Base-by-base conservation (phyloP, 2,329 filamentous ascomycete species). In the Immersiporthe knoxdaviesiana region DNA sequence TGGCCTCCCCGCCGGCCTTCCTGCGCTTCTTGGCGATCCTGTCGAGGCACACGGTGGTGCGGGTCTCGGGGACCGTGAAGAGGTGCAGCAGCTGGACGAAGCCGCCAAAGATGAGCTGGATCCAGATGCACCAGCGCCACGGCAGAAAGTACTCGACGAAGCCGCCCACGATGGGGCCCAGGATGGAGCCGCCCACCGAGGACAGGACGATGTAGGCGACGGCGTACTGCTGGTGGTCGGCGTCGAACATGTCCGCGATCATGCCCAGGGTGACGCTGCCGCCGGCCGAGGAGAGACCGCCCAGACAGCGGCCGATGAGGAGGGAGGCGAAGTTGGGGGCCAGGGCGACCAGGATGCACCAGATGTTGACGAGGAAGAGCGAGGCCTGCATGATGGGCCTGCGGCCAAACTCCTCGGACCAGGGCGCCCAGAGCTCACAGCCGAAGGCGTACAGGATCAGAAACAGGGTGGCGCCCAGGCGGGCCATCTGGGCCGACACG, bases 371-470 rank as follows among this genome's bases (percentile, higher is more conserved):
- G 14, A 96, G 81, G 72, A 91, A 85, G 66, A 96, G 80, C 50
- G 89, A 92, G 32, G 85, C 80, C 82, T 95, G 92, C 30, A 95
- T 83, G 67, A 96, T 86, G 1, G 90, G 90, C 82, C 89, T 91
- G 63, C 93, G 88, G 27, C 93, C 93, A 63, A 95, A 83, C 75
- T 96, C 93, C 77, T 97, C 93, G 60, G 88, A 92, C 91, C 92
- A 96, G 0, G 93, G 93, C 0, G 93, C 93, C 93, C 93, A 96
- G 0, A 95, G 84, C 78, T 96, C 93, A 77, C 93, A 96, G 47
- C 93, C 93, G 77, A 96, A 94, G 50, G 92, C 92, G 77, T 97
- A 96, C 2, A 90, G 79, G 64, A 96, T 85, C 52, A 97, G 81
- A 81, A 95, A 96, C 72, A 94, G 87, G 81, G 92, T 90, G 70